A percentile compares a stretch with the other conserved stretches of the same genome.
These are phyloP conservation scores for Piloderma croceum DNA, from an alignment of 768 basidiomycete genomes.

Conservation along the genomic window DNA sequence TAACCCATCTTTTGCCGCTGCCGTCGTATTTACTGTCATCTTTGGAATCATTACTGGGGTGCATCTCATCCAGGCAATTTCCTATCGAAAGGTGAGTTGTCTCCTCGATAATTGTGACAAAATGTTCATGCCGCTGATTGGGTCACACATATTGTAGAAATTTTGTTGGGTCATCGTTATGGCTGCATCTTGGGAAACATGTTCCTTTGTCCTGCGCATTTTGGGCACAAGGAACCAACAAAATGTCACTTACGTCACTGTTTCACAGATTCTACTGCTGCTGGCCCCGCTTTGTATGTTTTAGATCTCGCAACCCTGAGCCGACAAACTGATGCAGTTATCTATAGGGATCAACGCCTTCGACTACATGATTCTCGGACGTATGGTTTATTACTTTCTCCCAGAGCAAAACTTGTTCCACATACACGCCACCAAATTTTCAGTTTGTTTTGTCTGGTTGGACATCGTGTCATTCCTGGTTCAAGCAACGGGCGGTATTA, in stretches of 20 bases:
- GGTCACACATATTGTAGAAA: no score
- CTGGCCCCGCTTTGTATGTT: slow-evolving; percentile 22
- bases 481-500: slow-evolving; percentile 15
- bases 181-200: slow-evolving; percentile 17
- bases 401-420: slow-evolving; percentile 15
- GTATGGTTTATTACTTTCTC: slow-evolving; percentile 17
- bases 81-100: no score
- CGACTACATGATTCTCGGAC: slow-evolving; percentile 19
- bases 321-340: no score
- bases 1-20: slow-evolving; percentile 18
- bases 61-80: slow-evolving; percentile 15
- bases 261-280: slow-evolving; percentile 18
- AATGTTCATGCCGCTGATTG: no score
- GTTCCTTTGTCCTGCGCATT: slow-evolving; percentile 13
- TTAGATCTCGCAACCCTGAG: no score
- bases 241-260: slow-evolving; percentile 2
- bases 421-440: slow-evolving; percentile 13
- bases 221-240: slow-evolving; percentile 9
- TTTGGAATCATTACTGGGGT: slow-evolving; percentile 13
- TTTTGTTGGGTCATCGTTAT: slow-evolving; percentile 23
- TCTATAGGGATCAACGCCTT: slow-evolving; percentile 24
- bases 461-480: slow-evolving; percentile 19
- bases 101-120: no score
- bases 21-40: slow-evolving; percentile 14
- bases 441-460: slow-evolving; percentile 13